Base-by-base conservation (phyloP, 164 flowering plant species). In the Euptelea pleiosperma region DNA sequence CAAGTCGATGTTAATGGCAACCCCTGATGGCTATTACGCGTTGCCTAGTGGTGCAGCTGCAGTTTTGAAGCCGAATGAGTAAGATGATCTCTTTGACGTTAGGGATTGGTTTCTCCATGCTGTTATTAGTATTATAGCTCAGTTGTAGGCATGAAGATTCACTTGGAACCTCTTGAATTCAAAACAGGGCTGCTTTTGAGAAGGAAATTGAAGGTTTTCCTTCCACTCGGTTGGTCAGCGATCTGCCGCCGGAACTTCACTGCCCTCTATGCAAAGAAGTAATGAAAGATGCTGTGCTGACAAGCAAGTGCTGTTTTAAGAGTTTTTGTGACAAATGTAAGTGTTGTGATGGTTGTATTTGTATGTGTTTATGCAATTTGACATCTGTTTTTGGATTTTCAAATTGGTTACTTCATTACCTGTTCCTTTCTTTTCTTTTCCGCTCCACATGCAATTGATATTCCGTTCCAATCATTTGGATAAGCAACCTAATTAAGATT, bases 261-360 rank as follows among this genome's bases (percentile, higher is more conserved):
- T 94, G 99, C 54, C 99, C 96, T 0, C 52, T 94, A 61, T 94
- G 99, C 72, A 85, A 84, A 68, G 89, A 89, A 79, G 95, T 94
- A 19, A 91, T 94, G 97, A 87, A 82, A 75, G 97, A 94, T 78
- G 99, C 99, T 63, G 97, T 91, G 3, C 73, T 94, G 40, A 85
- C 97, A 19, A 86, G 97, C 93, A 94, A 91, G 71, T 94, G 99
- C 70, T 94, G 99, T 67, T 91, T 88, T 42, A 77, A 68, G 18
- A 94, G 96, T 67, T 94, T 89, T 52, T 94, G 99, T 73, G 96
- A 94, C 56, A 91, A 79, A 76, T 94, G 99, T 91, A 79, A 71
- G 83, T 52, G 62, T 41, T 61, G 6, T 21, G 19, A 48, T 48
- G 16, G 30, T 28, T 48, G 1, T 48, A n/a, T 48, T 26, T 30